These are phyloP conservation scores for Rhodotorula paludigena DNA, from an alignment of 768 basidiomycete genomes.

Conservation along the genomic window DNA sequence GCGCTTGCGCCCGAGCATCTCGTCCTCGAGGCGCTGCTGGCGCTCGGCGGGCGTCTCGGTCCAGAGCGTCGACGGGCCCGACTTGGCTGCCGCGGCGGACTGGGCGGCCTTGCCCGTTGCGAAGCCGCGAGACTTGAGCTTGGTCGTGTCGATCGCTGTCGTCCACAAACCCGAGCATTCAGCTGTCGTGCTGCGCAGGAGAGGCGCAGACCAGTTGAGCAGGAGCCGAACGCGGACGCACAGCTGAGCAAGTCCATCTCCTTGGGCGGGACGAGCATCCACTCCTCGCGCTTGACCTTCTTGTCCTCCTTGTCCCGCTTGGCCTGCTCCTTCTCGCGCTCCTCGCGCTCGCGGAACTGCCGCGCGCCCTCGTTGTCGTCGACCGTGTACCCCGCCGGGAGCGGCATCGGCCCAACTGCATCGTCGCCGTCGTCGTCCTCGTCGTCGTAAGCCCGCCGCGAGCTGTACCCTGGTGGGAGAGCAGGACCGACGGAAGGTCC, in stretches of 20 bases:
- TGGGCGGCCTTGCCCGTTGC: conserved; percentile 46
- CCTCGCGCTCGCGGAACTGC: conserved; percentile 81
- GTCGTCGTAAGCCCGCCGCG: not conserved
- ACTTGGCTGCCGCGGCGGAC: conserved; percentile 50
- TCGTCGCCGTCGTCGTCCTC: conserved; percentile 55
- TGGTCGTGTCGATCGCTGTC: conserved; percentile 83
- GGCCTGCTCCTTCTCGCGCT: conserved; percentile 63
- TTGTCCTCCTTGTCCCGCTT: conserved; percentile 59
- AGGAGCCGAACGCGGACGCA: conserved; percentile 51
- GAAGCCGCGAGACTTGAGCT: conserved; percentile 71
- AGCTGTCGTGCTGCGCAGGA: too few relatives aligned
- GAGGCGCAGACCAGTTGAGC: not conserved
- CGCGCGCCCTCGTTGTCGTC: conserved; percentile 61
- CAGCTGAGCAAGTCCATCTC: conserved; percentile 71
- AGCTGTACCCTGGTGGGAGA: not conserved
- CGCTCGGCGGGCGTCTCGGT: conserved; percentile 94
- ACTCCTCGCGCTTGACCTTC: conserved; percentile 80
- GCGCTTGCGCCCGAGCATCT: conserved; percentile 79
- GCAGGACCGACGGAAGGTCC: too few relatives aligned
- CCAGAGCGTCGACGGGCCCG: conserved; percentile 61
- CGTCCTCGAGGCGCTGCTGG: conserved; percentile 85
- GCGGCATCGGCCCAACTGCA: conserved; percentile 75
- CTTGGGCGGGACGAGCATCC: conserved; percentile 95
- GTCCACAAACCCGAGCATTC: too few relatives aligned
- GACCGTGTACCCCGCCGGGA: conserved; percentile 49